phyloP scores from a whole-genome alignment of 768 basidiomycete species.

The Russula sp. region DNA sequence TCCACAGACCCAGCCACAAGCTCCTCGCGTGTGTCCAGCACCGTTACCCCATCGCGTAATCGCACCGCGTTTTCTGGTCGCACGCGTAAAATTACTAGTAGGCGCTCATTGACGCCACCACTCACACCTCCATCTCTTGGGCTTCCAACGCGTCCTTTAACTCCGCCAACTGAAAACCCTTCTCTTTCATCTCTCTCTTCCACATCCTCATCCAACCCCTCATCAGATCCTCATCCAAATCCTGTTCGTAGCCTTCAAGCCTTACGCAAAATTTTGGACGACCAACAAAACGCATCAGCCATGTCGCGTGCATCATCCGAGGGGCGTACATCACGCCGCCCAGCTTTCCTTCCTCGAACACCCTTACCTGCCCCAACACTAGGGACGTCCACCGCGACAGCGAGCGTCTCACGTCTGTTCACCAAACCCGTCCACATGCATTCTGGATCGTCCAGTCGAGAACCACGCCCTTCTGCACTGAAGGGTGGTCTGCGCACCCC shows the following conservation, averaged over 20 bases:
- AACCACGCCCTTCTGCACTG: constrained; percentile 46
- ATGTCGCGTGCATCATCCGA: constrained; percentile 24
- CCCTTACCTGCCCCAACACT: constrained; percentile 41
- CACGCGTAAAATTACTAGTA: constrained; percentile 16
- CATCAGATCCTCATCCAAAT: constrained; percentile 45
- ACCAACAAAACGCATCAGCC: constrained; percentile 33
- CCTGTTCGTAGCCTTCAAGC: constrained; percentile 59
- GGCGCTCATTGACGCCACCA: constrained; percentile 14
- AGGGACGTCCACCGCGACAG: constrained; percentile 68
- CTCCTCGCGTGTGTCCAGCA: constrained; percentile 5
- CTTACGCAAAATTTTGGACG: constrained; percentile 63
- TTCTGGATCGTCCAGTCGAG: constrained; percentile 55
- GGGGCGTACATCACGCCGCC: constrained; percentile 31
- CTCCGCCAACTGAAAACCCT: constrained; percentile 51
- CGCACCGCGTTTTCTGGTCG: constrained; percentile 6
- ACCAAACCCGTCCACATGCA: constrained; percentile 53
- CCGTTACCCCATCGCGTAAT: not conserved
- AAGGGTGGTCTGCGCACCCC: constrained; percentile 28
- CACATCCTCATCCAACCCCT: constrained; percentile 42
- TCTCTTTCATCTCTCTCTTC: constrained; percentile 28
- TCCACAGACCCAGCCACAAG: not conserved
- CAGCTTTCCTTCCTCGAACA: constrained; percentile 40
- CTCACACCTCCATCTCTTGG: constrained; percentile 20
- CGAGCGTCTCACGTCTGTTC: constrained; percentile 69
- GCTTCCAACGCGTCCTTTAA: constrained; percentile 38